Base-by-base conservation (phyloP, 2,329 filamentous ascomycete species). In the Ceratocystis harringtonii region DNA sequence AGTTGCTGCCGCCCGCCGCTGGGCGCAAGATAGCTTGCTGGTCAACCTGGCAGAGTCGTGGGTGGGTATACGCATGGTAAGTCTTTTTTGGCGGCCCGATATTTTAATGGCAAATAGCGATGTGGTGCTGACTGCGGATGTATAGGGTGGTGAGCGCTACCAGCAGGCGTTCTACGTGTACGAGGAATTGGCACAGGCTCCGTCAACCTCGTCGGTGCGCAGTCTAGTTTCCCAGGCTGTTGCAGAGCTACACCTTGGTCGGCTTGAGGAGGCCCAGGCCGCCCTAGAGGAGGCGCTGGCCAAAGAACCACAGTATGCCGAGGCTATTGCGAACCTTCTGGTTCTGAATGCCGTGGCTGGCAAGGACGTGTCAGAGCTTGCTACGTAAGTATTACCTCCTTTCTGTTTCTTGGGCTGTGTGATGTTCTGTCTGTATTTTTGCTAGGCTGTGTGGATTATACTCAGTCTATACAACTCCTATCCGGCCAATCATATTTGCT, bases 121-220 rank as follows among this genome's bases (percentile, higher is more conserved):
- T 41, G 36, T 41, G 36, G 36, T 41, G 36, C 36, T 41, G 36
- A 41, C 36, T 41, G 36, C 36, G 10, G 10, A 41, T 43, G 5
- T 64, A 30, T 68, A 95, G 88, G 92, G 92, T 72, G 92, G 92
- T 70, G 91, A 96, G 71, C 94, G 90, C 75, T 97, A 97, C 76
- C 94, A 97, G 73, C 89, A 94, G 73, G 87, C 92, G 19, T 97
- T 95, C 77, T 97, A 99, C 79, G 92, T 97, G 68, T 97, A 90
- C 72, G 92, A 97, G 76, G 94, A 99, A 76, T 84, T 97, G 61
- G 92, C 94, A 3, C 90, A 95, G 73, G 87, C 89, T 32, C 87
- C 91, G 1, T 85, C 89, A 41, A 91, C 89, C 19, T 86, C 90
- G 61, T 89, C 89, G 17, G 81, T 86, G 63, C 81, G 86, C 70